These are phyloP conservation scores for Malassezia vespertilionis DNA, from an alignment of 1,284 basidiomycete genomes.

Conservation along the genomic window DNA sequence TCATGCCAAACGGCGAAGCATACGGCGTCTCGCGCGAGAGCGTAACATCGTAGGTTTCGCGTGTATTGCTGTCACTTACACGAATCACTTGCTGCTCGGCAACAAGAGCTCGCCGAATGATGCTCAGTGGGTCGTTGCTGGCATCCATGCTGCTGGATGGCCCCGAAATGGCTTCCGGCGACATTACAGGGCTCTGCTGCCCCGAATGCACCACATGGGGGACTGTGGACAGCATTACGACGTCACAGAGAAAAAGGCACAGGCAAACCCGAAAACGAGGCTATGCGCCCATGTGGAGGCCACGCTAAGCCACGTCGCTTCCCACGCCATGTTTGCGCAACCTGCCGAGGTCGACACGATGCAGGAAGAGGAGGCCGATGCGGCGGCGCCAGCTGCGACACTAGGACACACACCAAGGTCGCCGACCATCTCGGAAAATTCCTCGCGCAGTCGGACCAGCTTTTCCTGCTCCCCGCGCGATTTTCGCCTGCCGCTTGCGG, in stretches of 20 bases:
- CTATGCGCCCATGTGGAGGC: neutral
- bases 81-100: conserved; percentile 38
- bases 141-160: too few species aligned
- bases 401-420: too few species aligned
- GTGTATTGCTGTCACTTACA: conserved; percentile 31
- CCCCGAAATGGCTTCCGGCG: neutral
- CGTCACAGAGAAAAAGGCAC: too few species aligned
- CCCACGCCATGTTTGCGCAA: neutral
- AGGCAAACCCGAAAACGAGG: too few species aligned
- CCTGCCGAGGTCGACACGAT: neutral
- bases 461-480: conserved; percentile 20
- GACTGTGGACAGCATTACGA: too few species aligned
- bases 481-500: conserved; percentile 8
- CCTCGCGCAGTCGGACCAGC: neutral
- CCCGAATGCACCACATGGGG: too few species aligned
- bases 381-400: neutral
- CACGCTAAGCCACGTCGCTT: neutral
- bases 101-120: conserved; percentile 29
- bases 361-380: neutral
- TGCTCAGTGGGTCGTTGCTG: conserved; percentile 9
- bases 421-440: neutral
- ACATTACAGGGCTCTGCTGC: neutral
- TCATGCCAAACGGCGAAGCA: conserved; percentile 27
- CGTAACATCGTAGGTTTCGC: conserved; percentile 39
- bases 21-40: conserved; percentile 37